Conservation (phyloP, 371 early-diverging fungal species). For the Mortierella sp. region DNA sequence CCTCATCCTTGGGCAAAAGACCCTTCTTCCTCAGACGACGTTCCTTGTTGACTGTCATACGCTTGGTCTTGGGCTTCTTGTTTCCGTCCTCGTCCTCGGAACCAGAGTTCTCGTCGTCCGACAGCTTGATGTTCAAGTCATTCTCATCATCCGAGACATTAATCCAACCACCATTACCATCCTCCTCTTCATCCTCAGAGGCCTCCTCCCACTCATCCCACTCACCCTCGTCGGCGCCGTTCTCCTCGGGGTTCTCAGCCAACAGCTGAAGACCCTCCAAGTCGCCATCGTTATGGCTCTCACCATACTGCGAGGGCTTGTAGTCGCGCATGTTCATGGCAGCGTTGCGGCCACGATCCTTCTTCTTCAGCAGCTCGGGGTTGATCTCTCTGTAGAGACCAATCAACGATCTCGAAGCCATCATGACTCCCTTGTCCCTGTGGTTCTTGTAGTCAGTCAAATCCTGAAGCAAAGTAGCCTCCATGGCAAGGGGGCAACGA, state of each 20-base stretch:
- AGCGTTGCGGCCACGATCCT: slow-evolving; percentile 92
- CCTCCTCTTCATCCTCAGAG: slow-evolving; percentile 70
- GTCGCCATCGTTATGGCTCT: slow-evolving; percentile 71
- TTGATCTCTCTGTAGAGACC: slow-evolving; percentile 93
- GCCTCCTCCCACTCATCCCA: slow-evolving; percentile 74
- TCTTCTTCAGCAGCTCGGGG: slow-evolving; percentile 91
- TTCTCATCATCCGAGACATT: slow-evolving; percentile 59
- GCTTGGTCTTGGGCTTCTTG: slow-evolving; percentile 55
- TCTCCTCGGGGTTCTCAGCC: slow-evolving; percentile 55
- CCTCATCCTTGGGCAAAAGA: slow-evolving; percentile 62
- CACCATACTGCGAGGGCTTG: slow-evolving; percentile 81
- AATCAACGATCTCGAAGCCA: slow-evolving; percentile 92
- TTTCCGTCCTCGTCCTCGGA: slow-evolving; percentile 58
- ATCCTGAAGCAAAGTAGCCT: slow-evolving; percentile 87
- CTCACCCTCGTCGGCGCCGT: slow-evolving; percentile 54
- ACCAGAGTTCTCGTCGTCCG: slow-evolving; percentile 57
- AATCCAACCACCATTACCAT: slow-evolving; percentile 60
- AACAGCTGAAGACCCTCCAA: slow-evolving; percentile 81
- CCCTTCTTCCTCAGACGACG: slow-evolving; percentile 58
- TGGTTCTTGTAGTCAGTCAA: slow-evolving; percentile 92
- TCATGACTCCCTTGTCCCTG: slow-evolving; percentile 92
- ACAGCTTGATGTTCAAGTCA: slow-evolving; percentile 56
- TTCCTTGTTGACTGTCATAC: slow-evolving; percentile 55
- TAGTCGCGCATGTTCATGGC: slow-evolving; percentile 77
- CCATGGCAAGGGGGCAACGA: slow-evolving; percentile 93